These are phyloP conservation scores for Hypoxylon lienhwacheense DNA, from an alignment of 495 filamentous ascomycete genomes.

Conservation along the genomic window DNA sequence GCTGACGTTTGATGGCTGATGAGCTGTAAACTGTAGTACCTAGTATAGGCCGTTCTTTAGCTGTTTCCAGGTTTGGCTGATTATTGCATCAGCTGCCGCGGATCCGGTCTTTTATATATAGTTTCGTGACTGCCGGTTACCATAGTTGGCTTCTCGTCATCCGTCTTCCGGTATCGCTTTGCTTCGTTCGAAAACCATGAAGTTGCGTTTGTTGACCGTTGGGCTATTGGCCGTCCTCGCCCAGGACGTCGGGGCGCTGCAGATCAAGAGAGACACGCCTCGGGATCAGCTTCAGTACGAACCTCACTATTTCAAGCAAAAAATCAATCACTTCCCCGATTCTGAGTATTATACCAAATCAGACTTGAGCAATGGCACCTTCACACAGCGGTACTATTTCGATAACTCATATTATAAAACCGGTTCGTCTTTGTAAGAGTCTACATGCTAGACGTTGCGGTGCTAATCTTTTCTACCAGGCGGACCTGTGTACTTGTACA, in stretches of 20 bases:
- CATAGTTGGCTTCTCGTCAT: neutral
- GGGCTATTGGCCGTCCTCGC: conserved; percentile 18
- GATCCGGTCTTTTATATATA: conserved; percentile 13
- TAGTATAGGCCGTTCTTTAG: neutral
- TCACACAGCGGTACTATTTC: conserved; percentile 51
- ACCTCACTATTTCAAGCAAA: conserved; percentile 34
- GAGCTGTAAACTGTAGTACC: too few relatives aligned
- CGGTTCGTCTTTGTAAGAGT: conserved; percentile 17
- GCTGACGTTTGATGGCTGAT: too few relatives aligned
- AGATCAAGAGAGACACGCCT: conserved; percentile 17
- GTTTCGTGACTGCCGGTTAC: conserved; percentile 1
- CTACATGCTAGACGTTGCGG: neutral
- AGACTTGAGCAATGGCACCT: conserved; percentile 44
- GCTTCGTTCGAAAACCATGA: conserved; percentile 7
- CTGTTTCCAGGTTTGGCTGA: neutral
- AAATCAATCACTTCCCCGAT: conserved; percentile 50
- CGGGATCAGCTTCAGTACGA: conserved; percentile 28
- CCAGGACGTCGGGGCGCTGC: conserved; percentile 8
- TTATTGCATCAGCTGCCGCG: conserved; percentile 2
- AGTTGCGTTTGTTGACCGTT: conserved; percentile 18
- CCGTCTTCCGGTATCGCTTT: neutral
- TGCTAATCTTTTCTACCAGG: conserved; percentile 29
- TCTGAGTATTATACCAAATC: conserved; percentile 35
- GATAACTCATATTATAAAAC: conserved; percentile 52
- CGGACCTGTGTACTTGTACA: conserved; percentile 51